Evolutionary conservation across 2,329 filamentous ascomycete species (phyloP).

Genomic region (Torrubiellomyces zombiae): DNA sequence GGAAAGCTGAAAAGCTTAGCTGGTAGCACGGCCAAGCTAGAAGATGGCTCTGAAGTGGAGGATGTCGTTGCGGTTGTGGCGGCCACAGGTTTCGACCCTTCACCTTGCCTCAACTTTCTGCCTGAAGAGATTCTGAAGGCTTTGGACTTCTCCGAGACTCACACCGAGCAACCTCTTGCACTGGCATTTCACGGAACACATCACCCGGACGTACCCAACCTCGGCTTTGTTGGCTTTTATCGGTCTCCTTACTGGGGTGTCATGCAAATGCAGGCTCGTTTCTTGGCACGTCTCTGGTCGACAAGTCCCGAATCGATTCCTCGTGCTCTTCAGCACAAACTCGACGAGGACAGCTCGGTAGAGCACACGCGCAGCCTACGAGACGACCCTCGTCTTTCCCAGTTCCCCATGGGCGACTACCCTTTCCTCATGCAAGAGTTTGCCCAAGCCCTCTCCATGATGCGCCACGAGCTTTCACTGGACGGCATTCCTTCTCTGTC

Average conservation of each 20-base stretch:
- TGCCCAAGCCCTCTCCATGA: constrained; percentile 38
- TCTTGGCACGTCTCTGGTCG: constrained; percentile 46
- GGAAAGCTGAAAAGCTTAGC: constrained; percentile 25
- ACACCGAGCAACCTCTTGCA: constrained; percentile 42
- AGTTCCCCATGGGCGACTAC: constrained; percentile 78
- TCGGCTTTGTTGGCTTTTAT: constrained; percentile 75
- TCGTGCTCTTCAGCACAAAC: constrained; percentile 19
- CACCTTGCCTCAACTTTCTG: constrained; percentile 47
- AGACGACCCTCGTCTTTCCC: constrained; percentile 33
- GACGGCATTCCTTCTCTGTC: constrained; percentile 16
- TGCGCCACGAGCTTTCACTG: constrained; percentile 16
- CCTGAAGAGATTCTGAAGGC: constrained; percentile 34
- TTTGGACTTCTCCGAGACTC: constrained; percentile 38
- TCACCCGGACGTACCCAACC: constrained; percentile 39
- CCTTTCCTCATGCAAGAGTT: constrained; percentile 59
- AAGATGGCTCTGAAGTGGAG: constrained; percentile 20
- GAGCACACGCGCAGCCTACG: constrained; percentile 33
- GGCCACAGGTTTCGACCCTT: constrained; percentile 59
- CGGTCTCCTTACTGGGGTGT: constrained; percentile 73
- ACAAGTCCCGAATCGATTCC: constrained; percentile 9
- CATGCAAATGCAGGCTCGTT: constrained; percentile 71
- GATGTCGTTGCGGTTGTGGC: constrained; percentile 52
- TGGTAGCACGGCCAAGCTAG: constrained; percentile 19
- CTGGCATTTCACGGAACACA: constrained; percentile 52
- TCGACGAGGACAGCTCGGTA: constrained; percentile 27